These are phyloP conservation scores for Globisporangium abappressorium DNA, from an alignment of 352 stramenopile species.

Conservation along the genomic window DNA sequence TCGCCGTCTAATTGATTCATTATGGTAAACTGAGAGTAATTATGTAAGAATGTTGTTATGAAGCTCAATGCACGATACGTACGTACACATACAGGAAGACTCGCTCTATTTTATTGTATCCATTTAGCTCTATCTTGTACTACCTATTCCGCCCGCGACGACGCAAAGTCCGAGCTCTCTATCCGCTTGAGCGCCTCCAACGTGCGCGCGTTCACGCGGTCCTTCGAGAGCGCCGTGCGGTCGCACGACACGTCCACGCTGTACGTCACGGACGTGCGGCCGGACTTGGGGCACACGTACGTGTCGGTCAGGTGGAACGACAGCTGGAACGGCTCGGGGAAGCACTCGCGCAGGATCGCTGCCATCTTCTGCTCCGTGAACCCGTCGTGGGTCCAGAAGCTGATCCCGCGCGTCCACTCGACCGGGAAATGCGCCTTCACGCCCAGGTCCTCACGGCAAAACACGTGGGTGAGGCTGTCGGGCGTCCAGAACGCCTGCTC, in stretches of 20 bases:
- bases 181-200: constrained; percentile 37
- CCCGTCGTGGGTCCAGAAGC: constrained; percentile 71
- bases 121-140: not conserved
- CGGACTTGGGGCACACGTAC: constrained; percentile 51
- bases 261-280: constrained; percentile 62
- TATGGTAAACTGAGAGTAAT: not conserved
- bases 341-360: constrained; percentile 39
- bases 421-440: constrained; percentile 50
- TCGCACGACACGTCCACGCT: constrained; percentile 42
- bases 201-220: constrained; percentile 47
- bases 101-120: not conserved
- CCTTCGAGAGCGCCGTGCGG: constrained; percentile 37
- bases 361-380: constrained; percentile 52
- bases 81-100: not conserved
- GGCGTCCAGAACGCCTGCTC: constrained; percentile 73
- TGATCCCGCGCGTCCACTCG: constrained; percentile 63
- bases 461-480: constrained; percentile 69
- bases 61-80: not conserved
- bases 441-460: constrained; percentile 44
- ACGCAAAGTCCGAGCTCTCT: constrained; percentile 54
- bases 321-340: constrained; percentile 39
- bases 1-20: constrained; percentile 29
- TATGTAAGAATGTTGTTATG: not conserved
- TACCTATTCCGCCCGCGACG: constrained; percentile 35
- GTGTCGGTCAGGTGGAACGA: constrained; percentile 44